Evolutionary conservation across 2,329 filamentous ascomycete genomes (phyloP), one percentile per base, ranked within the genome.

Genomic region (Bertia moriformis): DNA sequence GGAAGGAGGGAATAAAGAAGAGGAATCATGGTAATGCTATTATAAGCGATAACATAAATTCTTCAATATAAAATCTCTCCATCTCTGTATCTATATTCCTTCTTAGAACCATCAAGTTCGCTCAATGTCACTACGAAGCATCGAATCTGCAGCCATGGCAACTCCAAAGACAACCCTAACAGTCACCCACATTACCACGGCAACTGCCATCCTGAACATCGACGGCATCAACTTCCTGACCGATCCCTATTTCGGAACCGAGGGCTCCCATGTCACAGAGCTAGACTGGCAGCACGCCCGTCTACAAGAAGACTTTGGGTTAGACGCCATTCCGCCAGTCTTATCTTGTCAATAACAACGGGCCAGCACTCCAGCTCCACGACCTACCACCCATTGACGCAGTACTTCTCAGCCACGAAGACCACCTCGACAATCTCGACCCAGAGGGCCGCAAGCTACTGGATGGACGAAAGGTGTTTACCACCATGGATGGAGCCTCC

Each of bases 401-500:
- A n/a, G 51, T 69, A 3, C 54, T 69, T 1, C 54, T 69, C 7
- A 66, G 61, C 46, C 66, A 70, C 41, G 66, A 69, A 46, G 62
- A 69, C 46, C 66, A 69, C 41, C 51, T 53, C 0, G 66, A 69
- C 43, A 69, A 69, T 42, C 54, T 71, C 2, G 66, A 70, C 22
- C 53, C 58, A 2, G 44, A 60, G 0, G 65, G 66, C 18, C 64
- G 65, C 3, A 53, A 45, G 4, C 53, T 68, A 0, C 57, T 69
- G 4, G 55, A 68, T 37, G 65, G 61, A 3, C 62, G 63, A 4
- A 50, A 47, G 2, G 66, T 69, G 3, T 51, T 67, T 20, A 68
- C 65, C 0, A 68, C 65, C 1, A 40, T 52, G 1, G 62, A 66
- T 20, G 65, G 65, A 1, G 62, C 60, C 0, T 52, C 51, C 15